phyloP scores from a whole-genome alignment of 1,284 basidiomycete genomes.

The Ceratobasidium theobromae region DNA sequence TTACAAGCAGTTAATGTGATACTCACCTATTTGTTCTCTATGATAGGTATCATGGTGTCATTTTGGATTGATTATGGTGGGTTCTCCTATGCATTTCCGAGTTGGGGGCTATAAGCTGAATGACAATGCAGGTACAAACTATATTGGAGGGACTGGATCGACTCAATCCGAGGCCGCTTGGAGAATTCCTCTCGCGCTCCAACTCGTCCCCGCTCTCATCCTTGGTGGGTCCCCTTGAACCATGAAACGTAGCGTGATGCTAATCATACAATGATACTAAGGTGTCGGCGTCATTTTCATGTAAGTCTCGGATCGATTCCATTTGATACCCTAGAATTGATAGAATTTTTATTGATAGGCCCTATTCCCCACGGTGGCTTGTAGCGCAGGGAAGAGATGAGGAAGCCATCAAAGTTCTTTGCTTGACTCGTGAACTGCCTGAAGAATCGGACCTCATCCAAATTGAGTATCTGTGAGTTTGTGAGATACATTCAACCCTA shows the following conservation, averaged over 20 bases:
- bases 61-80: conserved; percentile 58
- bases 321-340: neutral
- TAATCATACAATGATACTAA: neutral
- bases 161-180: conserved; percentile 63
- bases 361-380: conserved; percentile 56
- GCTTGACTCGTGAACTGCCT: conserved; percentile 58
- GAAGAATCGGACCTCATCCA: conserved; percentile 66
- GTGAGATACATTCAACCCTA: neutral
- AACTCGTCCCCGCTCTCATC: conserved; percentile 70
- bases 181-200: conserved; percentile 74
- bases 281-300: conserved; percentile 61
- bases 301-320: conserved; percentile 54
- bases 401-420: conserved; percentile 67
- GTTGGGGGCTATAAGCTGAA: neutral
- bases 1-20: neutral
- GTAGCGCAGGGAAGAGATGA: conserved; percentile 72
- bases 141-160: conserved; percentile 61
- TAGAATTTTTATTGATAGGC: conserved; percentile 3
- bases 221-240: conserved; percentile 48
- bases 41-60: conserved; percentile 47
- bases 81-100: neutral
- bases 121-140: conserved; percentile 59
- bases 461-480: conserved; percentile 70
- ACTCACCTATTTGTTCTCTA: neutral
- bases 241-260: neutral